These are phyloP conservation scores for Fusarium scirpi DNA, from an alignment of 2,329 filamentous ascomycete genomes.

Conservation along the genomic window DNA sequence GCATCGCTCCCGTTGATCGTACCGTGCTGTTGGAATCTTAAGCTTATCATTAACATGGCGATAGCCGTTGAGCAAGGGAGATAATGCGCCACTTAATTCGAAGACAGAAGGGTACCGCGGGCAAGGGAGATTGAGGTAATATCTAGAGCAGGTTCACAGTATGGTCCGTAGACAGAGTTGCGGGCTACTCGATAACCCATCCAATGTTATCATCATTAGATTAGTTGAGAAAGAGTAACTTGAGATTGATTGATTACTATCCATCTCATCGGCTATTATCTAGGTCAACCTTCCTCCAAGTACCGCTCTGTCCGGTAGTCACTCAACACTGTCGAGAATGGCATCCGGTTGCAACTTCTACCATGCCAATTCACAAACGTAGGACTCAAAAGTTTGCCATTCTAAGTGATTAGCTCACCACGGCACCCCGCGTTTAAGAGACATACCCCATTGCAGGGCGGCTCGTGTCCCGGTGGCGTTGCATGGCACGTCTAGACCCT, in stretches of 20 bases:
- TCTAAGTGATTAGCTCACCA: background rate
- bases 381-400: background rate
- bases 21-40: background rate
- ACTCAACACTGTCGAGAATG: background rate
- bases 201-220: background rate
- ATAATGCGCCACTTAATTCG: constrained; percentile 9
- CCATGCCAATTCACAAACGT: background rate
- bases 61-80: background rate
- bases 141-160: background rate
- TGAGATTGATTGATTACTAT: background rate
- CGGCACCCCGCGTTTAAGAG: background rate
- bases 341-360: background rate
- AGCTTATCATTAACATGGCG: background rate
- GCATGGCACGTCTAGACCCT: background rate
- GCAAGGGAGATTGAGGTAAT: background rate
- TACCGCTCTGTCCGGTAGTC: background rate
- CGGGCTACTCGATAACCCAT: too few species aligned
- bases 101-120: constrained; percentile 20
- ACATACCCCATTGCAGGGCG: background rate
- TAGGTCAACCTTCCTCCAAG: background rate
- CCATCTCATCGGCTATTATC: background rate
- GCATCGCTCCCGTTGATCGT: background rate
- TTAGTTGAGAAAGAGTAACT: background rate
- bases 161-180: background rate
- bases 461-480: background rate